Evolutionary conservation across 1,139 yeast genomes (phyloP), one percentile per base, ranked within the genome.

Genomic region (Candida sojae): DNA sequence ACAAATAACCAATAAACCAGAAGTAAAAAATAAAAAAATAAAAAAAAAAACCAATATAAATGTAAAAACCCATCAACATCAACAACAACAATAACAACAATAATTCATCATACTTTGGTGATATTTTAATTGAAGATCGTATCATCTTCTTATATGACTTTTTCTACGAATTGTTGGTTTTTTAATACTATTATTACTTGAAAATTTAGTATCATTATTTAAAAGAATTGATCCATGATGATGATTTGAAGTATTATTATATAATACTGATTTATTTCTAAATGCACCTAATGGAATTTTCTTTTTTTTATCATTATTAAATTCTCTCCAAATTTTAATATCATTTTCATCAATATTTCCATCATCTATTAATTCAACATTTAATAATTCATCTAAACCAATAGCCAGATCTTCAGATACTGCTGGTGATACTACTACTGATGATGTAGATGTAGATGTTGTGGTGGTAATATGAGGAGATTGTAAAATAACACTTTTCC

Each of bases 241-340:
- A 51, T 21, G 60, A 49, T 5, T 66, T 5, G 9, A 5, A 13
- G 11, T 13, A 25, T 30, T 40, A 13, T 29, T 36, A 40, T 71
- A 70, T 36, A 74, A 58, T 26, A 79, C 64, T 5, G 91, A 88
- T 60, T 89, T 86, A 66, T 90, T 91, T 58, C 97, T 75, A 63
- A 91, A 91, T 1, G 97, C 97, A 5, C 96, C 89, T 38, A 91
- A 68, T 2, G 97, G 97, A 8, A 89, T 88, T 52, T 80, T 80
- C 42, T 80, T 78, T 56, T 81, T 80, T 54, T 74, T 77, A 55
- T 64, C 66, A 59, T 62, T 68, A 59, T 79, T 71, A 63, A 79
- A 74, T 63, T 79, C 82, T 58, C 83, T 57, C 86, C 84, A 74
- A 50, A 76, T 73, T 50, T 69, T 66, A 7, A 68, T 76, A 48